Evolutionary conservation across 257 asterid genomes (phyloP).

Genomic region (Gynochthodes officinalis): DNA sequence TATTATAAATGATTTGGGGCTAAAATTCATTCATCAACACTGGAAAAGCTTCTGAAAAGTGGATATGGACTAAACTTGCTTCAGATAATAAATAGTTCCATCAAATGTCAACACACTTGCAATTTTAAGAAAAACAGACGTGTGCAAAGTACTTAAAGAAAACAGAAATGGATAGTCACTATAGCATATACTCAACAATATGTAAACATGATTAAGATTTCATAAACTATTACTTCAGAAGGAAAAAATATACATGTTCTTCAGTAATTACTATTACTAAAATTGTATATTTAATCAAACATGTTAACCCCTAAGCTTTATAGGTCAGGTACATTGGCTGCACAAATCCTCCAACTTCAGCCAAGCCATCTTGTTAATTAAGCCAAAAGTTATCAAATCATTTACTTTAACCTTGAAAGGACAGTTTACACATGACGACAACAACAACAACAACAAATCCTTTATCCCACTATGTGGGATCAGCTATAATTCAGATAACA

Average conservation of each 20-base stretch:
- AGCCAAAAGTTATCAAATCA: neutral
- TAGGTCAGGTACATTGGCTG: neutral
- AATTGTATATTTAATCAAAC: neutral
- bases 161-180: neutral
- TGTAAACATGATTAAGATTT: neutral
- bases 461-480: no score
- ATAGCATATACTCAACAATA: neutral
- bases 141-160: neutral
- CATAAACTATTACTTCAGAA: neutral
- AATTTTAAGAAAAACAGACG: neutral
- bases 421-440: no score
- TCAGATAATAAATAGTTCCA: neutral
- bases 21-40: neutral
- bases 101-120: neutral
- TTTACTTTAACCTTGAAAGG: no score
- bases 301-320: neutral
- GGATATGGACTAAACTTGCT: neutral
- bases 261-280: neutral
- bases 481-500: no score
- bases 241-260: no score
- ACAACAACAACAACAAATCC: no score
- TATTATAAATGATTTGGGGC: neutral
- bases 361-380: neutral
- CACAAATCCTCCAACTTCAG: neutral
- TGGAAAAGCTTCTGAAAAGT: neutral